Base-by-base conservation (phyloP, 148 eudicot species). In the Selenicereus undatus region DNA sequence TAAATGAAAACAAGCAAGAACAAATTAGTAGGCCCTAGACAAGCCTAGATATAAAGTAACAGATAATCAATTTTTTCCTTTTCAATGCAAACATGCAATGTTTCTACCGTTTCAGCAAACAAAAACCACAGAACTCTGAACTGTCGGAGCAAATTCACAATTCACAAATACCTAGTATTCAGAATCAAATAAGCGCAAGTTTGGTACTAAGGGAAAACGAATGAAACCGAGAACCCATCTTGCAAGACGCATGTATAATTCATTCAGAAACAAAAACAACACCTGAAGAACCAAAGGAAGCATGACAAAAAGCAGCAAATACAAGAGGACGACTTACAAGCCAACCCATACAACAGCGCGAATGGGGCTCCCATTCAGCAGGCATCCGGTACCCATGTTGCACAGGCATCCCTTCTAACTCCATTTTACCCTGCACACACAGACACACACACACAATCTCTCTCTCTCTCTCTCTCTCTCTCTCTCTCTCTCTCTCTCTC, bases 271-370 rank as follows among this genome's bases (percentile, higher is more conserved):
- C 11, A 77, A 77, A 42, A 21, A 62, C 22, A 58, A 32, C 71
- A 71, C 4, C n/a, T 64, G 1, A 7, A 10, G 69, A 8, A 39
- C 8, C 24, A 36, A 24, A 8, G 16, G n/a, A 79, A 27, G 5
- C 5, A 27, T 3, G 72, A 32, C n/a, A 2, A 52, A 8, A 4
- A 30, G n/a, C 0, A 43, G 50, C 13, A 68, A 56, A 45, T 58
- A 58, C 17, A 29, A 39, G 39, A 69, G 24, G 78, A 75, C 62
- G 39, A 58, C 82, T 82, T 78, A 93, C 99, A 39, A 97, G 99
- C 99, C 99, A 95, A 66, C 97, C 99, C 74, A 93, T 85, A 97
- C 97, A 95, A 80, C 86, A 82, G 16, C 88, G 91, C n/a, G 97
- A 89, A 84, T 95, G 97, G 20, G 91, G 85, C 73, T 86, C 95